Conservation (phyloP, 2,329 filamentous ascomycete species). For the Phyllosticta citriasiana region DNA sequence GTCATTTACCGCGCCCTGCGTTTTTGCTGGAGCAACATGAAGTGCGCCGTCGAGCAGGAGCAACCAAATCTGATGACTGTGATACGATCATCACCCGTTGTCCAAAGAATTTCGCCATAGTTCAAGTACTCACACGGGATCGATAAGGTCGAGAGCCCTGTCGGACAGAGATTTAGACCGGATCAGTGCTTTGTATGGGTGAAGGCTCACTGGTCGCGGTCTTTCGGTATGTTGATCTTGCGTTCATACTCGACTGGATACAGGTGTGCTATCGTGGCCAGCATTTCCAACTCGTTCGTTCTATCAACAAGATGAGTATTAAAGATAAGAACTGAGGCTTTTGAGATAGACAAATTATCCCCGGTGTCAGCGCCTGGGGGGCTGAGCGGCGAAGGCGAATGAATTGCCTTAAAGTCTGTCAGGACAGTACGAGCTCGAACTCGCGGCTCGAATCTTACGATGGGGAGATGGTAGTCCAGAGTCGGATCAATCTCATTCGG, state of each 20-base stretch:
- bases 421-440: not conserved
- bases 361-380: not conserved
- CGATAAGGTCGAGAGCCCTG: not conserved
- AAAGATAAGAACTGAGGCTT: not conserved
- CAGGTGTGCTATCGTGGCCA: not conserved
- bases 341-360: not conserved
- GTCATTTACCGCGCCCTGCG: not conserved
- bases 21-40: slow-evolving; percentile 20
- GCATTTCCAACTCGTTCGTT: not conserved
- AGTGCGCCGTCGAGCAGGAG: slow-evolving; percentile 23
- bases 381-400: too few relatives aligned
- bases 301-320: not conserved
- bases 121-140: not conserved
- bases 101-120: not conserved
- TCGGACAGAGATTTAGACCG: not conserved
- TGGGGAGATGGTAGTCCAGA: not conserved
- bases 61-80: slow-evolving; percentile 24
- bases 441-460: not conserved
- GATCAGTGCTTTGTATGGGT: not conserved
- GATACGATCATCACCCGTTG: not conserved
- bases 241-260: not conserved
- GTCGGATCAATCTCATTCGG: not conserved
- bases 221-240: not conserved
- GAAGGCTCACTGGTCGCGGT: not conserved
- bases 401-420: not conserved